Evolutionary conservation across 208 protist genomes (phyloP), one percentile per base, ranked within the genome.

Genomic region (Strigomonas galati): DNA sequence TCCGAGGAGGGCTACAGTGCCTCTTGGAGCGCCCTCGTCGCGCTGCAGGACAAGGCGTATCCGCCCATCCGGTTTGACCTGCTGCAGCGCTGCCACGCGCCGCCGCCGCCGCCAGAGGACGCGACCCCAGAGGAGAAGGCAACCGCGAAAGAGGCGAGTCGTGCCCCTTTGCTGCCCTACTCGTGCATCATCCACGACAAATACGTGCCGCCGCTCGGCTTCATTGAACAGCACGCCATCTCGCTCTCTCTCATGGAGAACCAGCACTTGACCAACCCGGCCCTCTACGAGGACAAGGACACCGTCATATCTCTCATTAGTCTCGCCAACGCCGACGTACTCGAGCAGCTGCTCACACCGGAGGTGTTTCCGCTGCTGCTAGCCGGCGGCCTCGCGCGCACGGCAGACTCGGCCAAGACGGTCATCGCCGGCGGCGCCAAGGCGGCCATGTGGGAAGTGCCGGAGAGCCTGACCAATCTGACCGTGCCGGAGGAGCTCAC

Each of bases 211-310:
- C 84, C 86, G 1, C 77, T 90, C 19, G 81, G 83, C 27, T 92
- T 85, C 62, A 88, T 92, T 43, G 83, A 92, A 49, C 68, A 80
- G 62, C 84, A 92, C 75, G 83, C 81, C n/a, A 40, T 92, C 23
- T 87, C 86, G 19, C 65, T 88, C 24, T 81, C 70, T 40, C 65
- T 92, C 46, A 87, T 92, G 21, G 81, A 92, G 62, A 59, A 85
- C 67, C 35, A 64, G 23, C 86, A 92, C 62, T 32, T 57, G 12
- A 37, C 51, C 6, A 69, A 82, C 44, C 70, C 75, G 31, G 76
- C 49, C 12, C 74, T 92, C 3, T 92, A 85, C 74, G 67, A 62
- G 48, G 65, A 83, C 55, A 67, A 49, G 24, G 71, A 72, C 3
- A 80, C 74, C 5, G 67, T 86, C 19, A 37, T 85, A 3, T 61